These are phyloP conservation scores for Coemansia sp. DNA, from an alignment of 192 early-diverging fungal genomes.

Conservation along the genomic window DNA sequence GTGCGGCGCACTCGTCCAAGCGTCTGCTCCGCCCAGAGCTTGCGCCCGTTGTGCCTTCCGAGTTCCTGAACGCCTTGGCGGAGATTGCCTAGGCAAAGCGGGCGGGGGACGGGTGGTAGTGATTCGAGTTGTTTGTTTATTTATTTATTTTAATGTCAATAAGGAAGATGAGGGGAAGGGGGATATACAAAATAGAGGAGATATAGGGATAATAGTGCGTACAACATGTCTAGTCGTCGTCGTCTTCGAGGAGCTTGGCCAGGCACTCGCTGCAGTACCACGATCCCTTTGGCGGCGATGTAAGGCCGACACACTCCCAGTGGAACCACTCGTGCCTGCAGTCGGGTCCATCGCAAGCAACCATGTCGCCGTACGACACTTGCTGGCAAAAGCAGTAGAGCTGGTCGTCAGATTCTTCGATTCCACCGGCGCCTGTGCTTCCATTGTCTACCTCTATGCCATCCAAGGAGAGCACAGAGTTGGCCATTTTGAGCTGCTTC, in stretches of 20 bases:
- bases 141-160: neutral
- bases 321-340: constrained; percentile 63
- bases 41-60: constrained; percentile 40
- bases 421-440: constrained; percentile 16
- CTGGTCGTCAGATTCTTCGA: constrained; percentile 58
- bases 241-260: constrained; percentile 41
- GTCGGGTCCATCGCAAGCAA: constrained; percentile 56
- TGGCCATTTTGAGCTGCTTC: constrained; percentile 48
- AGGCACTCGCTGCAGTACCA: constrained; percentile 61
- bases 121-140: no score
- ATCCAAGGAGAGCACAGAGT: constrained; percentile 41
- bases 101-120: no score
- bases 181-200: constrained; percentile 3
- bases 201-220: no score
- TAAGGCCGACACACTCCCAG: constrained; percentile 60
- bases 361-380: constrained; percentile 61
- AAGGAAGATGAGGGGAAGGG: neutral
- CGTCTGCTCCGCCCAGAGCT: constrained; percentile 21
- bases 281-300: constrained; percentile 57
- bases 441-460: constrained; percentile 41
- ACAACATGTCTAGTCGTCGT: neutral
- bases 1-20: neutral
- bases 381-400: constrained; percentile 61
- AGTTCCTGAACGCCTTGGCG: constrained; percentile 43
- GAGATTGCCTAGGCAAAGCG: constrained; percentile 16